phyloP scores from a whole-genome alignment of 148 eudicot species.

The Rhododendron molle region DNA sequence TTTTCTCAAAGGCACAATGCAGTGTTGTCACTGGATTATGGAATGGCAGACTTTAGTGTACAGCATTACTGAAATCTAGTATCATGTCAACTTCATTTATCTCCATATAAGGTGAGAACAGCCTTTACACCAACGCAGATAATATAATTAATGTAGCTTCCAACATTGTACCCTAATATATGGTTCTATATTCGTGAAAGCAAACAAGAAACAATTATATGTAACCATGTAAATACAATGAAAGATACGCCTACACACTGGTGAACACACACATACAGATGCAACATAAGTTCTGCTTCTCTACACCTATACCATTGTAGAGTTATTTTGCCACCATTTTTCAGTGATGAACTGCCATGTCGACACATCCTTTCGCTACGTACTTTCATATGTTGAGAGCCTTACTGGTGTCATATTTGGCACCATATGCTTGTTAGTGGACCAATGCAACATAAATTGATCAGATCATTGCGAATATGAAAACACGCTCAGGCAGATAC shows the following conservation, averaged over 20 bases:
- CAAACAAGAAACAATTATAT: neutral
- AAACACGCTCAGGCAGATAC: conserved; percentile 27
- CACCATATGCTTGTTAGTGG: neutral
- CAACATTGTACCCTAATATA: neutral
- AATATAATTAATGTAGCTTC: neutral
- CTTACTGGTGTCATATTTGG: neutral
- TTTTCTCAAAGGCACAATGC: neutral
- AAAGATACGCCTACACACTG: neutral
- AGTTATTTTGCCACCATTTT: neutral
- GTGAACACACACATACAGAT: neutral
- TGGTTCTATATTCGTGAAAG: neutral
- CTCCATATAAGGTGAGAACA: neutral
- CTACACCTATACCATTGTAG: neutral
- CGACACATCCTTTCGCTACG: neutral
- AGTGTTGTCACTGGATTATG: neutral
- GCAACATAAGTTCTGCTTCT: neutral
- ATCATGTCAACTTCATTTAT: neutral
- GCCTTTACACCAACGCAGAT: neutral
- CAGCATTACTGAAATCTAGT: neutral
- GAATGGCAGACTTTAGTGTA: neutral
- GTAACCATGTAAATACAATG: neutral
- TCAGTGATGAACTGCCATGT: neutral
- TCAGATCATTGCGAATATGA: neutral
- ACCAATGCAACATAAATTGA: conserved; percentile 1
- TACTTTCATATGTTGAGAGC: neutral